phyloP scores from a whole-genome alignment of 768 basidiomycete genomes.

The Termitomyces sp. region DNA sequence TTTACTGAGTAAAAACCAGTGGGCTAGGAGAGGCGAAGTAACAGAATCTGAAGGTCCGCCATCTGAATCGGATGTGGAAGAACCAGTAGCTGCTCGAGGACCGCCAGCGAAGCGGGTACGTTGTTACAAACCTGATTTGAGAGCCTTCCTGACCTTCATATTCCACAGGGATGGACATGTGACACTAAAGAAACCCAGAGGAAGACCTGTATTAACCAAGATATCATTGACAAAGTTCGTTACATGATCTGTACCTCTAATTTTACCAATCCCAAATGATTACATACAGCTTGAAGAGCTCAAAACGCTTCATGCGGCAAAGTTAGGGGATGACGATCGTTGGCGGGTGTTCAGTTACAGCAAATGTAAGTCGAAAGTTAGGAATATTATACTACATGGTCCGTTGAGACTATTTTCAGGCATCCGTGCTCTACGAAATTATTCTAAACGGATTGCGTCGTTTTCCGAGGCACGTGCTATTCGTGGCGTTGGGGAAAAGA shows the following conservation, averaged over 20 bases:
- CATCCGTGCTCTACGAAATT: conserved; percentile 49
- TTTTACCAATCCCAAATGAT: neutral
- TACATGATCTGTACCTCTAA: neutral
- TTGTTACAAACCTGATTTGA: neutral
- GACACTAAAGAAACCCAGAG: conserved; percentile 39
- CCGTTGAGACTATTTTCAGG: conserved; percentile 29
- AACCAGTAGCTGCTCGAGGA: conserved; percentile 9
- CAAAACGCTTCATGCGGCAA: conserved; percentile 56
- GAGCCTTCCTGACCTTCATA: neutral
- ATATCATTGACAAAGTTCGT: conserved; percentile 65
- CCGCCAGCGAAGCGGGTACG: conserved; percentile 24
- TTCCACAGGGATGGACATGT: conserved; percentile 56
- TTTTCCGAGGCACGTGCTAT: conserved; percentile 55
- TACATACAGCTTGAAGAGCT: conserved; percentile 56
- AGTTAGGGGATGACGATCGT: conserved; percentile 50
- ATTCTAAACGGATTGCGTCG: conserved; percentile 54
- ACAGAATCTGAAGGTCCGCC: conserved; percentile 25
- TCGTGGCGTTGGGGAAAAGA: conserved; percentile 65
- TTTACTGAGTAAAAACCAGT: conserved; percentile 15
- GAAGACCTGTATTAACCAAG: conserved; percentile 53
- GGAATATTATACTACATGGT: neutral
- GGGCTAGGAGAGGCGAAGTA: conserved; percentile 29
- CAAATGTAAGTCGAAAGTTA: conserved; percentile 42
- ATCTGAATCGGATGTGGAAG: conserved; percentile 15
- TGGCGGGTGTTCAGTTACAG: conserved; percentile 65